These are phyloP conservation scores for Hypoxylon perforatum DNA, from an alignment of 495 filamentous ascomycete genomes.

Conservation along the genomic window DNA sequence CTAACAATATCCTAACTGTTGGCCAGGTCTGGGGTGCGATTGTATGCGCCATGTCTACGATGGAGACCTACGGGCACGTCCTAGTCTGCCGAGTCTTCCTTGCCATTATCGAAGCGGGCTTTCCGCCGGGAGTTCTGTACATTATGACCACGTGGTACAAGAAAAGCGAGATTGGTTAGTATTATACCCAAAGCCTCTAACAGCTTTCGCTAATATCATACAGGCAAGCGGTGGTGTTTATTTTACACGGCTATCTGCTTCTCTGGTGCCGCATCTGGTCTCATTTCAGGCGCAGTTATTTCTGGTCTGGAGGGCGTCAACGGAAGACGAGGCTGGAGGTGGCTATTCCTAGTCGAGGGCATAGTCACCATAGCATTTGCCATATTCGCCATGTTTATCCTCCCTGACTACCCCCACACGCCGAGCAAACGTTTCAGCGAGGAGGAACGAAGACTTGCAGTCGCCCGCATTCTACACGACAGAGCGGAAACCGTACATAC, in stretches of 20 bases:
- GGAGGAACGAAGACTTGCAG: too few species aligned
- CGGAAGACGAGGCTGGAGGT: conserved; percentile 59
- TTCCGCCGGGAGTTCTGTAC: conserved; percentile 63
- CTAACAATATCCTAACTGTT: conserved; percentile 59
- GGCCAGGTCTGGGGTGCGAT: conserved; percentile 55
- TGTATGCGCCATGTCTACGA: conserved; percentile 51
- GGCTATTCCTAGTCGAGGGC: conserved; percentile 67
- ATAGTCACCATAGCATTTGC: conserved; percentile 62
- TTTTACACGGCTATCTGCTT: conserved; percentile 61
- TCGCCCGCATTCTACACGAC: conserved; percentile 45
- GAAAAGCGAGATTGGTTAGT: conserved; percentile 55
- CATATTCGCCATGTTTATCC: conserved; percentile 63
- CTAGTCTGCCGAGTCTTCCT: conserved; percentile 65
- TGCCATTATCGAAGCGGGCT: conserved; percentile 66
- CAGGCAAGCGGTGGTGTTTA: conserved; percentile 57
- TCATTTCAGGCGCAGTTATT: conserved; percentile 59
- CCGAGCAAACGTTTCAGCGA: too few species aligned
- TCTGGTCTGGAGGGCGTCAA: conserved; percentile 49
- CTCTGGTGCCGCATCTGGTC: conserved; percentile 62
- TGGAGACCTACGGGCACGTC: conserved; percentile 56
- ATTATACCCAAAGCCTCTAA: neutral
- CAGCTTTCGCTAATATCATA: neutral
- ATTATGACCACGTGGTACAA: conserved; percentile 65
- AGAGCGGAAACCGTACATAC: conserved; percentile 26
- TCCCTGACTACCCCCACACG: conserved; percentile 66